Evolutionary conservation across 371 early-diverging fungal species (phyloP).

Genomic region (Mucor lusitanicus): DNA sequence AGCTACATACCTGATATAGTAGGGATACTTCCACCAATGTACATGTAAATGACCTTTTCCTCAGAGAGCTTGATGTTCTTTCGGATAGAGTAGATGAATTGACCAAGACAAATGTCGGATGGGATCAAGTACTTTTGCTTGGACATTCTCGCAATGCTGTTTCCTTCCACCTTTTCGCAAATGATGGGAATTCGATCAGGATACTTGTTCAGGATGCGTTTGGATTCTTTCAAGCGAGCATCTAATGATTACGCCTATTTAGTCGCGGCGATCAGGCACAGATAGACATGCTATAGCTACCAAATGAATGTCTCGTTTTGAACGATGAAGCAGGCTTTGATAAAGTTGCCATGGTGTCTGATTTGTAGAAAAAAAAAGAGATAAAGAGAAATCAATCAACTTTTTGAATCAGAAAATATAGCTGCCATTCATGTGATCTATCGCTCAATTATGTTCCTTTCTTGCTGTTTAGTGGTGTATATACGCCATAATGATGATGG

Average conservation of each 20-base stretch:
- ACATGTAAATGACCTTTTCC: slow-evolving; percentile 97
- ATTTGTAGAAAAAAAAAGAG: not conserved
- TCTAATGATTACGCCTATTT: slow-evolving; percentile 55
- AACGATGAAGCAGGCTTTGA: not conserved
- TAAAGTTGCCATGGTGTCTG: not conserved
- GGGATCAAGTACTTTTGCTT: slow-evolving; percentile 98
- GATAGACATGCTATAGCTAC: not conserved
- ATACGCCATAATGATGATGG: no score
- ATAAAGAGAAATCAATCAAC: no score
- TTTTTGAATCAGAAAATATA: no score
- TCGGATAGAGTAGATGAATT: slow-evolving; percentile 94
- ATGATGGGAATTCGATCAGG: slow-evolving; percentile 95
- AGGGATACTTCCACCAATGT: slow-evolving; percentile 92
- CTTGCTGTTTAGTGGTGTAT: no score
- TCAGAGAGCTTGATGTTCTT: slow-evolving; percentile 89
- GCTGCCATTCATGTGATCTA: no score
- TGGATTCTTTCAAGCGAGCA: slow-evolving; percentile 92
- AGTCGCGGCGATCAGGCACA: not conserved
- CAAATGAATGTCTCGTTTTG: not conserved
- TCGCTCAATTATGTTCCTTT: no score
- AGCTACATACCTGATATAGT: slow-evolving; percentile 64
- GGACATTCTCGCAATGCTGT: slow-evolving; percentile 91
- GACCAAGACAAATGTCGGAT: slow-evolving; percentile 93
- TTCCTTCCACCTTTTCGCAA: slow-evolving; percentile 95
- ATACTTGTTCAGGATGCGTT: slow-evolving; percentile 93